Base-by-base conservation (phyloP, 441 rosid species). In the Raphanus hybrid region DNA sequence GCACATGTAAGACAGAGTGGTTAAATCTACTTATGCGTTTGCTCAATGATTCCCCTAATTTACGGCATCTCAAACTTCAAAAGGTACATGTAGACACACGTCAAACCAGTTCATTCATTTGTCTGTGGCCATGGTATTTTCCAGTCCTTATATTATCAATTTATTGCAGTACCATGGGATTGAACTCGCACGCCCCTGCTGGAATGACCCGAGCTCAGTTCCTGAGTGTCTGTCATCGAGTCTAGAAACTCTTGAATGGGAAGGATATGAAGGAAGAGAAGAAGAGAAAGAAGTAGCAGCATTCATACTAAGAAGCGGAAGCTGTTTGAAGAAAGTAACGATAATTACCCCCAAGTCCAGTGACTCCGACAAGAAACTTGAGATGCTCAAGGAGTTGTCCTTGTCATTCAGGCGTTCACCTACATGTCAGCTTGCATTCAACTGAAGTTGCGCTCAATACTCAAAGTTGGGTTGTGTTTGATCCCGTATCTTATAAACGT, bases 201-300 rank as follows among this genome's bases (percentile, higher is more conserved):
- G 67, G 75, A 71, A 7, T 5, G 15, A 74, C 37, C 77, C 65
- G 32, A 65, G 29, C 5, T 14, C 71, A 14, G 58, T 74, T 55
- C 73, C 79, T 27, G 60, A 71, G 6, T 61, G 75, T 61, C 3
- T 71, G 60, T 9, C 1, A 29, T 3, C 16, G 12, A 60, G 32
- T 16, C 32, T 71, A 14, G 18, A 62, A 62, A 62, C 32, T n/a
- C 2, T 72, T 1, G 18, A 62, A 32, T 62, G 68, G 75, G 34
- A 8, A 11, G 1, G 7, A 0, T 72, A 61, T 10, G 1, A 45
- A 61, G 75, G 75, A 27, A 11, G 20, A 0, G 1, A 43, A 16
- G 61, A 60, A 62, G 75, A 72, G 5, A 45, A 48, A 9, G 48
- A 72, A 60, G 12, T 48, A 2, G 48, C 0, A 0, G 0, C 1